Evolutionary conservation across 305 asterid species (phyloP).

Genomic region (Coffea humblotiana): DNA sequence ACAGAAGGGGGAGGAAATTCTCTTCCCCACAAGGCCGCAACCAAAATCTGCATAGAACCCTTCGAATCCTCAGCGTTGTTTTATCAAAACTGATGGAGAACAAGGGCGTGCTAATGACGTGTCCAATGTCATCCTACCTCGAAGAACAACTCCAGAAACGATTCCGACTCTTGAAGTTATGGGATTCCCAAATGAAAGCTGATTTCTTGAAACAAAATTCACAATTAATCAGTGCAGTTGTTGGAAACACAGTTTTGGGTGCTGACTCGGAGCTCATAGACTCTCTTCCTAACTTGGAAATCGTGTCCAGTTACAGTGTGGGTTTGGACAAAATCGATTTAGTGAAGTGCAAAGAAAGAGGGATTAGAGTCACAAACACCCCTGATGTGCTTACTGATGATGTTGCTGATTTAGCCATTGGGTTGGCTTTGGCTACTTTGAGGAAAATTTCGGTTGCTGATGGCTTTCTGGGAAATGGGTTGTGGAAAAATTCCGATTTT

Average conservation of each 20-base stretch:
- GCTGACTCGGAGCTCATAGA: slow-evolving; percentile 61
- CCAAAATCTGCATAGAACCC: not conserved
- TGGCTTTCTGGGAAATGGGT: slow-evolving; percentile 42
- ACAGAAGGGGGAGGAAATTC: not conserved
- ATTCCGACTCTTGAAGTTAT: slow-evolving; percentile 60
- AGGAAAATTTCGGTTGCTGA: slow-evolving; percentile 58
- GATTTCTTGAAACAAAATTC: slow-evolving; percentile 33
- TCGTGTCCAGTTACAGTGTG: slow-evolving; percentile 71
- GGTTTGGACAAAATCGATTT: slow-evolving; percentile 81
- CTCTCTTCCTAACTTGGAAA: slow-evolving; percentile 64
- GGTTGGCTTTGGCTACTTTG: slow-evolving; percentile 49
- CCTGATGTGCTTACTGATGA: slow-evolving; percentile 81
- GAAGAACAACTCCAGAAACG: slow-evolving; percentile 61
- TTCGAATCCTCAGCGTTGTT: too few relatives aligned
- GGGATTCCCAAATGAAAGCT: slow-evolving; percentile 41
- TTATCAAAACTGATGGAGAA: slow-evolving; percentile 19
- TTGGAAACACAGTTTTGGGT: slow-evolving; percentile 52
- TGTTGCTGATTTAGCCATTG: slow-evolving; percentile 78
- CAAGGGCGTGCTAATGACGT: slow-evolving; percentile 40
- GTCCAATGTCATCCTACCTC: slow-evolving; percentile 60
- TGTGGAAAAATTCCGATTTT: slow-evolving; percentile 55
- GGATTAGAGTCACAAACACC: slow-evolving; percentile 75
- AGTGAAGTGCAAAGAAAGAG: slow-evolving; percentile 52
- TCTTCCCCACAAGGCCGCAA: too few relatives aligned
- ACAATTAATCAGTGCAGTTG: slow-evolving; percentile 54